These are phyloP conservation scores for Limnomonas spitsbergensis DNA, from an alignment of 139 green algal species.

Conservation along the genomic window DNA sequence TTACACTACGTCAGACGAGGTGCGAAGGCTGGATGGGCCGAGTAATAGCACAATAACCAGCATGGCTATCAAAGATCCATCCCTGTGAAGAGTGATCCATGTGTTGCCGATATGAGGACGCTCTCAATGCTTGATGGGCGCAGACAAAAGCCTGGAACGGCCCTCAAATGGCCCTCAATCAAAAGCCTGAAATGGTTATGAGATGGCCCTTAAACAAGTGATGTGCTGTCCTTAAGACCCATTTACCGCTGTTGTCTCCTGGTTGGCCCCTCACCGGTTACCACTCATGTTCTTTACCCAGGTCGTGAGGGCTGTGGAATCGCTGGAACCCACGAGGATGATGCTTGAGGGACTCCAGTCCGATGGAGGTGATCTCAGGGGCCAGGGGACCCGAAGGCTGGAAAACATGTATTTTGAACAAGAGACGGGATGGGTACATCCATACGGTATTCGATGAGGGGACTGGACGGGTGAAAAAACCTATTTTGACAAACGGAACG, in stretches of 20 bases:
- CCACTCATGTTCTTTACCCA: not conserved
- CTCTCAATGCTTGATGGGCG: too few relatives aligned
- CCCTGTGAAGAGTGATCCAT: not conserved
- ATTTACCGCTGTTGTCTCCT: not conserved
- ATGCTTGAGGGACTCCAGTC: constrained; percentile 1
- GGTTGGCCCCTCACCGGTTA: not conserved
- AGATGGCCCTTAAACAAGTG: not conserved
- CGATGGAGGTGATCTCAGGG: not conserved
- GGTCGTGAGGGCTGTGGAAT: constrained; percentile 4
- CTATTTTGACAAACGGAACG: too few relatives aligned
- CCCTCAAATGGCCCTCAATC: not conserved
- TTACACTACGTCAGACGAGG: not conserved
- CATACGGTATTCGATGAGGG: too few relatives aligned
- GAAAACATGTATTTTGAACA: constrained; percentile 5
- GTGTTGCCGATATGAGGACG: not conserved
- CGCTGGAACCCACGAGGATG: not conserved
- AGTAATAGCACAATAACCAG: not conserved
- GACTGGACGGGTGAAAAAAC: too few relatives aligned
- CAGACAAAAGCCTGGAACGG: not conserved
- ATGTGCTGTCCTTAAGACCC: not conserved
- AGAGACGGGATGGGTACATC: too few relatives aligned
- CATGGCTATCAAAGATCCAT: not conserved
- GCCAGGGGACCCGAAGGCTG: not conserved
- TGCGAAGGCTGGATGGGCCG: not conserved
- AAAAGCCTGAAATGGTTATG: not conserved